These are phyloP conservation scores for Penicillium nucicola DNA, from an alignment of 495 filamentous ascomycete species.

Conservation along the genomic window DNA sequence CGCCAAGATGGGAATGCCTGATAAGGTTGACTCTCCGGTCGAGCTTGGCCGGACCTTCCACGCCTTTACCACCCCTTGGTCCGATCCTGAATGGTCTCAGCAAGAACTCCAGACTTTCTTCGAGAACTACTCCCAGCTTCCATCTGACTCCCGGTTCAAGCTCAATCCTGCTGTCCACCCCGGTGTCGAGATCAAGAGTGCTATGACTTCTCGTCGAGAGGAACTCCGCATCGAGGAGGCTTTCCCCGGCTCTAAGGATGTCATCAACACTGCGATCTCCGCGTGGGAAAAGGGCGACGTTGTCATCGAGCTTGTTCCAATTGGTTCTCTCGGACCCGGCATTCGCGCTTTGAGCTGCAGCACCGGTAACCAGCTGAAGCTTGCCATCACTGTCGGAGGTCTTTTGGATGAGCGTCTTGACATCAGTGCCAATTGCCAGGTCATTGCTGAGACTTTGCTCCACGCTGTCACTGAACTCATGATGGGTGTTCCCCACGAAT, in stretches of 20 bases:
- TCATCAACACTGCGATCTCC: constrained; percentile 35
- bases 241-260: constrained; percentile 41
- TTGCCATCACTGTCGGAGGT: constrained; percentile 43
- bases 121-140: constrained; percentile 27
- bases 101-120: constrained; percentile 50
- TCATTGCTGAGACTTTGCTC: constrained; percentile 54
- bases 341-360: constrained; percentile 48
- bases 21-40: constrained; percentile 37
- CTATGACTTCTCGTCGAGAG: constrained; percentile 33
- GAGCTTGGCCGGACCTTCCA: constrained; percentile 39
- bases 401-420: constrained; percentile 36
- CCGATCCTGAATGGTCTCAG: constrained; percentile 48
- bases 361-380: constrained; percentile 28
- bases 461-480: constrained; percentile 50
- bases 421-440: constrained; percentile 42
- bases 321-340: constrained; percentile 36
- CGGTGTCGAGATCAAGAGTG: constrained; percentile 46
- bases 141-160: constrained; percentile 30
- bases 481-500: constrained; percentile 48
- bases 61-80: constrained; percentile 44
- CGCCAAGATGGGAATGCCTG: constrained; percentile 43
- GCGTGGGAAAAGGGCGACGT: constrained; percentile 43
- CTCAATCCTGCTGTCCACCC: constrained; percentile 41
- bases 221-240: constrained; percentile 40
- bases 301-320: constrained; percentile 45